Base-by-base conservation (phyloP, 2,329 filamentous ascomycete species). In the Talaromyces verruculosus region DNA sequence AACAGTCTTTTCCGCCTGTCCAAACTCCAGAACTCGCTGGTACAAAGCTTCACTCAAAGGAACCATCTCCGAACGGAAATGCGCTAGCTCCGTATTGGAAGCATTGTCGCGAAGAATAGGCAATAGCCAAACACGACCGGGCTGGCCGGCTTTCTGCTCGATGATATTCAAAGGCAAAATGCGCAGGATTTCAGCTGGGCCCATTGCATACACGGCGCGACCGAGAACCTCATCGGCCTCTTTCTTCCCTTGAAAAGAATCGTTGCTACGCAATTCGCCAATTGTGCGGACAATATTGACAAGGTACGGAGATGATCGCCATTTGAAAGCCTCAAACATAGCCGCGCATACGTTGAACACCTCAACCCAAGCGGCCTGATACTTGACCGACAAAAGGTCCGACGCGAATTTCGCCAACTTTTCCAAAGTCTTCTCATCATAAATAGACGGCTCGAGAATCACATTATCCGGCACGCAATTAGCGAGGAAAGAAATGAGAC, bases 291-390 rank as follows among this genome's bases (percentile, higher is more conserved):
- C 87, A 53, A 95, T 87, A 64, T 89, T 88, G 57, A 88, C 83
- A 68, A 98, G 83, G 67, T 93, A 89, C 5, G 93, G 92, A 71
- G 90, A 86, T 2, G 93, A 88, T 67, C 89, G 89, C 94, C 94
- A 98, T 71, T 90, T 88, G 67, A 97, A 82, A 1, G 89, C 86
- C 72, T 69, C 92, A 70, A 97, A 97, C 82, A 97, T 91, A 63
- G 92, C 91, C 7, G 88, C 88, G 41, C 97, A 84, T 7, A 97
- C 91, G 71, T 89, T 92, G 81, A 98, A 98, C 0, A 96, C 93
- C 76, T 99, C 93, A 80, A 91, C 88, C 92, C 94, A 97, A 3
- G 95, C 95, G 30, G 90, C 88, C 80, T 98, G 95, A 74, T 93
- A 99, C 74, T 95, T 95, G 45, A 98, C 88, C 61, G 88, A 93